Evolutionary conservation across 108 stramenopile genomes (phyloP), one percentile per base, ranked within the genome.

Genomic region (Nitzschia sp.): DNA sequence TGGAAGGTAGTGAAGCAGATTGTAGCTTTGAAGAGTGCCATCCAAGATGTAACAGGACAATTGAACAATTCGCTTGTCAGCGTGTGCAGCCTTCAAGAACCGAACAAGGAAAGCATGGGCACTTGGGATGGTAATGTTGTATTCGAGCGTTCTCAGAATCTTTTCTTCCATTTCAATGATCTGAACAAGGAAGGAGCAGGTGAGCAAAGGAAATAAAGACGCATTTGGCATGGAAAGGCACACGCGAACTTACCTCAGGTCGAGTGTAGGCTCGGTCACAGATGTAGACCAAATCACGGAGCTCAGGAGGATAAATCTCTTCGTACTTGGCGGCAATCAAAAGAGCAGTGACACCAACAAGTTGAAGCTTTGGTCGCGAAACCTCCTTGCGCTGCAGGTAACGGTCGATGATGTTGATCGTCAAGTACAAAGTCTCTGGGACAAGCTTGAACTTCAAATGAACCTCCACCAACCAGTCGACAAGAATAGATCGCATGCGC

Each of bases 241-340:
- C 56, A 41, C 10, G 25, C 21, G 0, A 8, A 69, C 80, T 7
- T 73, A 79, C 82, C 72, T 83, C 82, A 26, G 61, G 50, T 20
- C 80, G 57, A 29, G 78, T 76, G 71, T 83, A 83, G 42, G 82
- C 82, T 20, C 74, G 74, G 65, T 98, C 97, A 34, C 97, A 97
- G 63, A 99, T 99, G 86, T 95, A 99, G 29, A 99, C 97, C 48
- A 97, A 88, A 70, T 99, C 98, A n/a, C 91, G 77, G 15, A 97
- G 90, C 82, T 98, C 96, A 9, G 97, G 98, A 67, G 94, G 92
- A 51, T 97, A 97, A 67, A 97, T 97, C 77, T 99, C 98, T 66
- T 99, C 98, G 75, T 99, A 97, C 81, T 99, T 99, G 69, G 95
- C 93, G 10, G 98, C 98, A 53, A 99, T 87, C 64, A 99, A 79